Percentiles rank a stretch among this genome's conserved stretches.
phyloP scores from a whole-genome alignment of 495 filamentous ascomycete genomes.

The Aspergillus saccharolyticus region DNA sequence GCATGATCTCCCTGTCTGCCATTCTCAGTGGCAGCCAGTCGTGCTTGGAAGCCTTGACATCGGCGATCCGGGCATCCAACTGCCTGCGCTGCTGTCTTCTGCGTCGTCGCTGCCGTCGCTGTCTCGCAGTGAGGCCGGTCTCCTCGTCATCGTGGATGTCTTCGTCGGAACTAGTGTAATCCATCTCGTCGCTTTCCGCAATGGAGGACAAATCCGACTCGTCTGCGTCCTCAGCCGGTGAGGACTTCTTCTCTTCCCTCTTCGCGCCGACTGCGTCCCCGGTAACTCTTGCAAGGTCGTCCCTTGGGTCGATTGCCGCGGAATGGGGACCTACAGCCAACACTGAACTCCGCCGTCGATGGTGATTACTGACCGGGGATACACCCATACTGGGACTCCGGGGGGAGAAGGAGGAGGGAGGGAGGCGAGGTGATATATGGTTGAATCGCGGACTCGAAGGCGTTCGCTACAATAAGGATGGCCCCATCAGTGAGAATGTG shows the following conservation, averaged over 20 bases:
- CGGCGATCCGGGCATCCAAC: conserved; percentile 69
- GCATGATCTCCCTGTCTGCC: conserved; percentile 65
- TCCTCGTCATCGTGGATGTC: conserved; percentile 85
- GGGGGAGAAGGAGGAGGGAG: not conserved
- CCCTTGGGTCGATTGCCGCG: conserved; percentile 42
- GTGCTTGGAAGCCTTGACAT: conserved; percentile 41
- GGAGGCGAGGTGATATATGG: not conserved
- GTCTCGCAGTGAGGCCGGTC: conserved; percentile 71
- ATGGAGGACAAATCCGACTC: conserved; percentile 45
- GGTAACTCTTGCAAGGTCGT: conserved; percentile 30
- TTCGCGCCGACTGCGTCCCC: conserved; percentile 30
- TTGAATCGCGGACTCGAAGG: not conserved
- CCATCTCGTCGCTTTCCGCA: conserved; percentile 53
- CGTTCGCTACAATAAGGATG: conserved; percentile 10
- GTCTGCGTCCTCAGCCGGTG: conserved; percentile 38
- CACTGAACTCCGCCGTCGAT: conserved; percentile 57
- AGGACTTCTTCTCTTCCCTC: conserved; percentile 33
- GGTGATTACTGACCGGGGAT: conserved; percentile 40
- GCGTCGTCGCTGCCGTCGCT: conserved; percentile 60
- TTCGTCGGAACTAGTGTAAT: conserved; percentile 58
- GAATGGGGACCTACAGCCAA: conserved; percentile 41
- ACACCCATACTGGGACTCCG: conserved; percentile 27
- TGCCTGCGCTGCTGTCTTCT: conserved; percentile 61
- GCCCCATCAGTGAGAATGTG: conserved; percentile 21
- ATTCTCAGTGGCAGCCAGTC: conserved; percentile 27